Percentiles rank a stretch among this genome's conserved stretches.
Evolutionary conservation across 768 basidiomycete species (phyloP).

Genomic region (Mycena belliarum): DNA sequence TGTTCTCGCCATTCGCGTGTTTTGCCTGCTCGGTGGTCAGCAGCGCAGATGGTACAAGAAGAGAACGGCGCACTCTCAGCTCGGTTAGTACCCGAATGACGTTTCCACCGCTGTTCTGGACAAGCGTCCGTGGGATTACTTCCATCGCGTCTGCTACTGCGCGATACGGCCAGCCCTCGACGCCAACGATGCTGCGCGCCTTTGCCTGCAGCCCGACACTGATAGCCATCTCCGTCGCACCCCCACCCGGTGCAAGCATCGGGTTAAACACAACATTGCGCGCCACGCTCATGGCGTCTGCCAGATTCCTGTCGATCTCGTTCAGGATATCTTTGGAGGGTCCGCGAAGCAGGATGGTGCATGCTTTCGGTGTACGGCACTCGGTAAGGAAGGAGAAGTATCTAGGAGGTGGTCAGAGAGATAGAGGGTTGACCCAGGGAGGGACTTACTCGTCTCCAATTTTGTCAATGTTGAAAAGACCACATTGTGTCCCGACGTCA

Average conservation of each 20-base stretch:
- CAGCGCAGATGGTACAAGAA: neutral
- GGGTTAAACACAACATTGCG: constrained; percentile 98
- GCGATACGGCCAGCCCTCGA: constrained; percentile 88
- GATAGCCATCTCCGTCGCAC: constrained; percentile 98
- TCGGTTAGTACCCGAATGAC: constrained; percentile 92
- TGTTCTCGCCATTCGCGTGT: constrained; percentile 86
- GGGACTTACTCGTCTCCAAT: constrained; percentile 84
- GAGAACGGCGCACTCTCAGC: constrained; percentile 65
- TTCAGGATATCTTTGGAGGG: constrained; percentile 98
- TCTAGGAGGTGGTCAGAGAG: constrained; percentile 37
- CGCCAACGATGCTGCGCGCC: constrained; percentile 79
- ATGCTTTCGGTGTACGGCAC: constrained; percentile 89
- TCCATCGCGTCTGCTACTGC: constrained; percentile 97
- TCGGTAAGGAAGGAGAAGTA: constrained; percentile 98
- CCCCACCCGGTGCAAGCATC: constrained; percentile 89
- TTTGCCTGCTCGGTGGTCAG: constrained; percentile 69
- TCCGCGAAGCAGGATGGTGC: constrained; percentile 96
- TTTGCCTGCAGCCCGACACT: constrained; percentile 82
- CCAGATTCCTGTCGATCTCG: constrained; percentile 96
- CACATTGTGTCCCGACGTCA: constrained; percentile 92
- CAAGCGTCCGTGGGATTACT: constrained; percentile 92
- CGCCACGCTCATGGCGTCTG: constrained; percentile 96
- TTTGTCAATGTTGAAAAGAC: constrained; percentile 96
- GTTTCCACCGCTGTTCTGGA: constrained; percentile 95
- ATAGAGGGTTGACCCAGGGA: constrained; percentile 23